A percentile compares a stretch with the other conserved stretches of the same genome.
These are phyloP conservation scores for Heliamphora pulchella DNA, from an alignment of 179 eudicot species.

Conservation along the genomic window DNA sequence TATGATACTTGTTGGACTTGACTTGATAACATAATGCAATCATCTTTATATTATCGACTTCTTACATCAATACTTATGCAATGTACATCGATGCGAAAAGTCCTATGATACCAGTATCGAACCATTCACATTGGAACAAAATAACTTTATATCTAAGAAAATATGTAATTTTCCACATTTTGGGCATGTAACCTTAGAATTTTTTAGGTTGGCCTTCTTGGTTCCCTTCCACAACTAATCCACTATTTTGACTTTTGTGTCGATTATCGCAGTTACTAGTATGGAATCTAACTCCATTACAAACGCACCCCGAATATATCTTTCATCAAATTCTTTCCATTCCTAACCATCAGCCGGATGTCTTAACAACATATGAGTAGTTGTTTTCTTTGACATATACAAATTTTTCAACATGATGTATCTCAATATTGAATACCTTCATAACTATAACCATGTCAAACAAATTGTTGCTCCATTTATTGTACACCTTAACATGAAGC, in stretches of 20 bases:
- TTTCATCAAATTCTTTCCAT: background rate
- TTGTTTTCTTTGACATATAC: too few relatives aligned
- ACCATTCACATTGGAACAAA: conserved; percentile 10
- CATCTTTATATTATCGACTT: background rate
- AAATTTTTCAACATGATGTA: background rate
- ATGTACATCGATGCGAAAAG: background rate
- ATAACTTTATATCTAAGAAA: background rate
- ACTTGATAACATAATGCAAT: background rate
- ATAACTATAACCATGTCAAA: too few relatives aligned
- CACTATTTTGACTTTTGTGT: background rate
- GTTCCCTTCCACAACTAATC: background rate
- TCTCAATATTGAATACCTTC: too few relatives aligned
- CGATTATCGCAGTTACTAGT: background rate
- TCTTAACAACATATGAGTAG: background rate
- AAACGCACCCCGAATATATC: conserved; percentile 1
- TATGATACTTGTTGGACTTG: background rate
- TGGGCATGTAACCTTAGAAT: background rate
- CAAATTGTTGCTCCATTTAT: too few relatives aligned
- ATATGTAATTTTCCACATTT: background rate
- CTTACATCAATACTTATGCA: background rate
- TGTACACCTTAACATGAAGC: too few relatives aligned
- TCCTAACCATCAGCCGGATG: background rate
- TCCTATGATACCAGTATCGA: background rate
- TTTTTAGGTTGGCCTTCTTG: background rate
- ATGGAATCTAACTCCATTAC: background rate